Conservation (phyloP, 2,329 filamentous ascomycete species). For the Plenodomus lindquistii region DNA sequence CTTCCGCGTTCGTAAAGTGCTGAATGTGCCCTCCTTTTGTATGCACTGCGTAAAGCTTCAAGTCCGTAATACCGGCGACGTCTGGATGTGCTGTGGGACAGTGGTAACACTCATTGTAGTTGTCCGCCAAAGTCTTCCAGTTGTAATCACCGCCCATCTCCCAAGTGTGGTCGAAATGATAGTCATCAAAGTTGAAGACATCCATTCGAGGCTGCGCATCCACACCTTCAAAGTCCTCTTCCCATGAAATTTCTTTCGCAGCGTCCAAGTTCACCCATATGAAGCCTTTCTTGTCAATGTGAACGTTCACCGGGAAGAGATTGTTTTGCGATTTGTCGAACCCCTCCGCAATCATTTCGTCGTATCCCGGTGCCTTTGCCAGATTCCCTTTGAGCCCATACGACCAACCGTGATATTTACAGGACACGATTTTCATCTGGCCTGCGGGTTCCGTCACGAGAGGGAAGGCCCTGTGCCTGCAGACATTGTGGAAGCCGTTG, state of each 20-base stretch:
- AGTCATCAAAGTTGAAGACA: constrained; percentile 23
- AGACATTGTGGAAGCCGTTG: constrained; percentile 48
- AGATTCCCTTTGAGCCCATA: constrained; percentile 49
- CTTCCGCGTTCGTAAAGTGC: constrained; percentile 23
- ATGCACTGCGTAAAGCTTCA: constrained; percentile 53
- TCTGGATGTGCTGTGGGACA: constrained; percentile 63
- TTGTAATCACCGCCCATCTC: constrained; percentile 27
- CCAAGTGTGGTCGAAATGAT: constrained; percentile 28
- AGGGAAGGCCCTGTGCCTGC: constrained; percentile 47
- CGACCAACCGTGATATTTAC: constrained; percentile 52
- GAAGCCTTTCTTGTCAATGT: constrained; percentile 32
- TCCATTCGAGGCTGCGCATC: constrained; percentile 24
- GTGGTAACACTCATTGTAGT: constrained; percentile 70
- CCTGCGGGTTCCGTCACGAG: constrained; percentile 34
- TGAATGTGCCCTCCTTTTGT: constrained; percentile 30
- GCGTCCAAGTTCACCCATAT: constrained; percentile 40
- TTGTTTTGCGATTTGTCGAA: constrained; percentile 34
- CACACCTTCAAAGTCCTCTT: constrained; percentile 24
- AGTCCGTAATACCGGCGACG: constrained; percentile 59
- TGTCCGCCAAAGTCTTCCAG: constrained; percentile 50
- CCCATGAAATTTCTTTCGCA: constrained; percentile 18
- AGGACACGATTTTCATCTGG: constrained; percentile 42
- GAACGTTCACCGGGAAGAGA: constrained; percentile 33
- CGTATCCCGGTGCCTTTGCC: constrained; percentile 49
- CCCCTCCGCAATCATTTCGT: constrained; percentile 23